Conservation (phyloP, 148 eudicot genomes). For the Polygonum maritimum region DNA sequence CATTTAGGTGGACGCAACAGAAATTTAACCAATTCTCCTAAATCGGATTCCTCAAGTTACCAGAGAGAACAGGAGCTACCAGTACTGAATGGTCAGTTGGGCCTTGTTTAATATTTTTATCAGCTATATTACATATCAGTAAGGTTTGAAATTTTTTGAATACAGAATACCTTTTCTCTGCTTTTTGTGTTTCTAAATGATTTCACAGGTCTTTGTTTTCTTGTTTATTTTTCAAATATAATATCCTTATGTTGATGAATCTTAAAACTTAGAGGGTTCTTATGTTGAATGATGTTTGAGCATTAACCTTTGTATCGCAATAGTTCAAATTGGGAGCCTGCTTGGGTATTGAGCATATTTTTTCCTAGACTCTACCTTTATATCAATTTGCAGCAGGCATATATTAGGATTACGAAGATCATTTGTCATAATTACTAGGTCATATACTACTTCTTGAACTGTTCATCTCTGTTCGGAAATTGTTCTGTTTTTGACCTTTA, state of each 20-base stretch:
- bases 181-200: background rate
- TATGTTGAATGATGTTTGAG: background rate
- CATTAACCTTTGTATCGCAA: background rate
- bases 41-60: conserved; percentile 61
- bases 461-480: background rate
- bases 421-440: background rate
- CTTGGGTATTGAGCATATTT: background rate
- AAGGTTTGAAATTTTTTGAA: background rate
- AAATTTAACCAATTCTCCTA: conserved; percentile 53
- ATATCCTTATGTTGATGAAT: background rate
- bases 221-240: background rate
- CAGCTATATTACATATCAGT: background rate
- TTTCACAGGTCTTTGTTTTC: background rate
- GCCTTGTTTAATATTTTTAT: background rate
- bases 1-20: conserved; percentile 73
- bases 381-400: background rate
- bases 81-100: conserved; percentile 44
- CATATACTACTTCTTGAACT: background rate
- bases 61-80: conserved; percentile 49
- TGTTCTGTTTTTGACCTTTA: background rate
- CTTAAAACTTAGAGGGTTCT: background rate
- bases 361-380: background rate
- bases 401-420: background rate
- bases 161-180: background rate
- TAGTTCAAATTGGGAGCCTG: background rate